phyloP scores from a whole-genome alignment of 2,329 filamentous ascomycete species.

The Hirsutella rhossiliensis region DNA sequence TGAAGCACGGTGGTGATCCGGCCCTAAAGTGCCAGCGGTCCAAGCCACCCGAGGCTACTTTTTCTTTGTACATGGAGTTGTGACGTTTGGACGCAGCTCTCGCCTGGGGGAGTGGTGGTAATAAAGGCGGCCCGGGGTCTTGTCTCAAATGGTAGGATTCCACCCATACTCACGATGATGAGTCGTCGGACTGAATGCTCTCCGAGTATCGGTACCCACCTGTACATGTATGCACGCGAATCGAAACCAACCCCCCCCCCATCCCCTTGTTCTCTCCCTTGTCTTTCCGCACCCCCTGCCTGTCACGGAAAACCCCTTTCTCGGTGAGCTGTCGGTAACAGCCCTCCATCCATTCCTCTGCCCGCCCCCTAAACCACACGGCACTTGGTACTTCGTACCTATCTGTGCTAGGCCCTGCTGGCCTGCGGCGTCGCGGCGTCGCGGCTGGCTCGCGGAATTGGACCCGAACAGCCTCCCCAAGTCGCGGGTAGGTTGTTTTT shows the following conservation, averaged over 20 bases:
- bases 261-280: background rate
- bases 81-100: too few species aligned
- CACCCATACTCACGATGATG: background rate
- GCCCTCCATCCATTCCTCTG: background rate
- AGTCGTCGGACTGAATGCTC: too few species aligned
- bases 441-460: background rate
- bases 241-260: background rate
- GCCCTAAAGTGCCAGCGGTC: too few species aligned
- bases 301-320: background rate
- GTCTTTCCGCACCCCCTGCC: background rate
- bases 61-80: too few species aligned
- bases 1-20: too few species aligned
- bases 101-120: background rate
- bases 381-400: background rate
- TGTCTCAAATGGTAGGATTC: background rate
- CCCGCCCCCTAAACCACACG: background rate
- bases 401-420: background rate
- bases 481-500: too few species aligned
- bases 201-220: too few species aligned
- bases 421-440: background rate
- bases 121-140: background rate
- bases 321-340: background rate
- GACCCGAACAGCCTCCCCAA: too few species aligned
- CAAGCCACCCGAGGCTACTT: too few species aligned
- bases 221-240: background rate